Conservation (phyloP, 352 stramenopile species). For the Globisporangium abappressorium region DNA sequence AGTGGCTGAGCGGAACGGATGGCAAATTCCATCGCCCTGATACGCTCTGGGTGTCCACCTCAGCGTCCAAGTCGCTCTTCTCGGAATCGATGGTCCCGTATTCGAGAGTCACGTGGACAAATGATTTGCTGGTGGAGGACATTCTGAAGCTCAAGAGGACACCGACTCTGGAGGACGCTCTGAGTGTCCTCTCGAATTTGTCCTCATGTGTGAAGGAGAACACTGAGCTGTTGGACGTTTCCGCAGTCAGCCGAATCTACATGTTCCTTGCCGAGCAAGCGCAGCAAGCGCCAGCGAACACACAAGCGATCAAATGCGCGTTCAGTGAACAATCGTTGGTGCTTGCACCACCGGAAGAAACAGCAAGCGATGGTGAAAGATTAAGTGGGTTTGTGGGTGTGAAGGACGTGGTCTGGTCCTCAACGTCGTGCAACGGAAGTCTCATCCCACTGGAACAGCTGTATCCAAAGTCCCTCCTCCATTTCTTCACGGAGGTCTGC, state of each 20-base stretch:
- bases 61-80: slow-evolving; percentile 38
- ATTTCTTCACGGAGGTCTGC: slow-evolving; percentile 67
- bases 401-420: slow-evolving; percentile 44
- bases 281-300: not conserved
- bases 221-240: slow-evolving; percentile 16
- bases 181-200: slow-evolving; percentile 35
- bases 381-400: slow-evolving; percentile 21
- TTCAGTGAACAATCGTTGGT: slow-evolving; percentile 31
- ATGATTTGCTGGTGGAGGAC: slow-evolving; percentile 27
- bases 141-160: slow-evolving; percentile 45
- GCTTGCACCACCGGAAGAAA: slow-evolving; percentile 15
- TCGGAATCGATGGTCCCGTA: slow-evolving; percentile 46
- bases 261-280: slow-evolving; percentile 38
- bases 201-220: slow-evolving; percentile 18
- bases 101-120: slow-evolving; percentile 33
- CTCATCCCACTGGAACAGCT: slow-evolving; percentile 41
- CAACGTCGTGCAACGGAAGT: slow-evolving; percentile 25
- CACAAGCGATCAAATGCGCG: slow-evolving; percentile 20
- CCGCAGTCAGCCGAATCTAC: slow-evolving; percentile 34
- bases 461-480: slow-evolving; percentile 47
- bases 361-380: not conserved
- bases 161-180: slow-evolving; percentile 36
- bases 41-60: slow-evolving; percentile 45
- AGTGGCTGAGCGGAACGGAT: slow-evolving; percentile 46
- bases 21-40: slow-evolving; percentile 27